These are phyloP conservation scores for Andrographis paniculata DNA, from an alignment of 305 asterid species.

Conservation along the genomic window DNA sequence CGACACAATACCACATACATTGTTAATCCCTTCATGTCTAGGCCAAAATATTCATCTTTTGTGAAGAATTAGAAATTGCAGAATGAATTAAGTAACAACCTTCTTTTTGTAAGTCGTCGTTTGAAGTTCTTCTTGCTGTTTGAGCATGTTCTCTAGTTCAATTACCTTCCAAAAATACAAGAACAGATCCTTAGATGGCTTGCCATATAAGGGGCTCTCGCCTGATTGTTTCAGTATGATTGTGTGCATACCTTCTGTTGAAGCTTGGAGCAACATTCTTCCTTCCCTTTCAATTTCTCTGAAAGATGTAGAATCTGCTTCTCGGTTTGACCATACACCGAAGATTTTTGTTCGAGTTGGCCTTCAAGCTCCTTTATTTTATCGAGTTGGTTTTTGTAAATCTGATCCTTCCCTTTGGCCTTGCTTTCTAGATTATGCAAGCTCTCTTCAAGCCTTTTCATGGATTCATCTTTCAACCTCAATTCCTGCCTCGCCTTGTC, in stretches of 20 bases:
- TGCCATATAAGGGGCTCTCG: neutral
- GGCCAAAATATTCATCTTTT: neutral
- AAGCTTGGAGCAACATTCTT: conserved; percentile 61
- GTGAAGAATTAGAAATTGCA: neutral
- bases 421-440: conserved; percentile 55
- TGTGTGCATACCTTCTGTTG: conserved; percentile 53
- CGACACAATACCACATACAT: neutral
- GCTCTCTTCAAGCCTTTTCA: conserved; percentile 62
- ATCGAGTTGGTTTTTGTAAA: conserved; percentile 50
- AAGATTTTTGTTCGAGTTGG: conserved; percentile 44
- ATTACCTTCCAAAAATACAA: conserved; percentile 34
- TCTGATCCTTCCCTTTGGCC: conserved; percentile 61
- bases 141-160: conserved; percentile 71
- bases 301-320: conserved; percentile 62
- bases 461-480: conserved; percentile 51
- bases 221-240: neutral
- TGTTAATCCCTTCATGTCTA: neutral
- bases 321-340: conserved; percentile 52
- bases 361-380: conserved; percentile 58
- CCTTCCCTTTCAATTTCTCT: conserved; percentile 66
- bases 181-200: conserved; percentile 3
- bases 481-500: conserved; percentile 63
- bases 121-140: conserved; percentile 45
- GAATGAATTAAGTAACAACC: conserved; percentile 29
- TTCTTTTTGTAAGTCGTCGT: conserved; percentile 50